Base-by-base conservation (phyloP, 1,139 yeast species). In the Sugiyamaella novakii region DNA sequence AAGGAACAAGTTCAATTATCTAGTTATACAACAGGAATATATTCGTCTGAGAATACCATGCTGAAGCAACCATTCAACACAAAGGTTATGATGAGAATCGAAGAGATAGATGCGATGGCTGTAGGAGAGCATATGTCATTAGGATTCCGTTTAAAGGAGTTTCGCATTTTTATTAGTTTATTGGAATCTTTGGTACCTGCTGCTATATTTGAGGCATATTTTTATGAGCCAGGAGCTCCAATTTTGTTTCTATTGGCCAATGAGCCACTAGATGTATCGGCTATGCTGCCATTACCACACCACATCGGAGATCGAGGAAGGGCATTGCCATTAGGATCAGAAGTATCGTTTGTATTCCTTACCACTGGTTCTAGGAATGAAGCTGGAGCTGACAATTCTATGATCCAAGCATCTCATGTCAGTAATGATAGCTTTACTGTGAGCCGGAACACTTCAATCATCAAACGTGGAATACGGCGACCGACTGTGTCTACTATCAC, bases 51-150 rank as follows among this genome's bases (percentile, higher is more conserved):
- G 18, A 39, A 46, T 21, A 67, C 64, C 42, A 51, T 65, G 17
- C 52, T 66, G 35, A 64, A 63, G 47, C 62, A 59, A 35, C 68
- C 69, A 2, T 43, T 65, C 25, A 59, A 61, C 43, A 65, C 70
- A 3, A 53, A 58, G 14, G 54, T 66, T 21, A 46, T 47, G 3
- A 46, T 62, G 31, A 50, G 50, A 5, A 50, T 51, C 15, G 52
- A 48, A 18, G 61, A 64, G 42, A 55, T 66, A 39, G 66, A 63
- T 18, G 56, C 51, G 15, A 43, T 60, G 17, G 43, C 52, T 5
- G 58, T 57, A 6, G 54, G 50, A 22, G 52, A 55, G 5, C 60
- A 58, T 6, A 45, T 51, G 7, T 51, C 53, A 18, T 46, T 63
- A 5, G 55, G 58, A 8, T 53, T 65, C 36, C 59, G 66, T n/a